These are phyloP conservation scores for Xylaria sp. DNA, from an alignment of 2,329 filamentous ascomycete species.

Conservation along the genomic window DNA sequence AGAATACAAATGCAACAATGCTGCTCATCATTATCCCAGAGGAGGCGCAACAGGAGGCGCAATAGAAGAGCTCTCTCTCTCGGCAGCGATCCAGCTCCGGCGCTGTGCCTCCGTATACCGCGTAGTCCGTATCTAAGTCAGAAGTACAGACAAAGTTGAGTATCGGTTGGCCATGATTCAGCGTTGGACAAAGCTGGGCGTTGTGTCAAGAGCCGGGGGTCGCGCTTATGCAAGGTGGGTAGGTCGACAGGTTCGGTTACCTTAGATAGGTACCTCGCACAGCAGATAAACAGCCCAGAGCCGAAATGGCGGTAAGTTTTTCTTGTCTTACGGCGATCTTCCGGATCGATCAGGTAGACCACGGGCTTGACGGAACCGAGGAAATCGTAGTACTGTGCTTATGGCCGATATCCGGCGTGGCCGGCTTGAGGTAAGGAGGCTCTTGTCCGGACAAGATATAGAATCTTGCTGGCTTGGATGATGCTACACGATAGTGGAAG, in stretches of 20 bases:
- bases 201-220: constrained; percentile 31
- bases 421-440: not conserved
- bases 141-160: constrained; percentile 4
- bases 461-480: not conserved
- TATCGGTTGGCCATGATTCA: constrained; percentile 20
- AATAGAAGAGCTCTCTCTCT: constrained; percentile 4
- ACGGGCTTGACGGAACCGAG: constrained; percentile 22
- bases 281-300: constrained; percentile 11
- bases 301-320: constrained; percentile 34
- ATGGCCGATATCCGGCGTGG: constrained; percentile 15
- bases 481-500: not conserved
- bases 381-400: constrained; percentile 19
- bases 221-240: constrained; percentile 37
- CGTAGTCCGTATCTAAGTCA: constrained; percentile 11
- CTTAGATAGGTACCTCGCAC: constrained; percentile 15
- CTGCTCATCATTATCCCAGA: not conserved
- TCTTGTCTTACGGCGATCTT: constrained; percentile 29
- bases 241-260: constrained; percentile 32
- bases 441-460: not conserved
- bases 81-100: constrained; percentile 28
- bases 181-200: constrained; percentile 27
- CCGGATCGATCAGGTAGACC: constrained; percentile 28
- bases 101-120: constrained; percentile 20
- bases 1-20: not conserved
- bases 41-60: not conserved